Conservation (phyloP, 768 basidiomycete genomes). For the Calvatia gigantea region DNA sequence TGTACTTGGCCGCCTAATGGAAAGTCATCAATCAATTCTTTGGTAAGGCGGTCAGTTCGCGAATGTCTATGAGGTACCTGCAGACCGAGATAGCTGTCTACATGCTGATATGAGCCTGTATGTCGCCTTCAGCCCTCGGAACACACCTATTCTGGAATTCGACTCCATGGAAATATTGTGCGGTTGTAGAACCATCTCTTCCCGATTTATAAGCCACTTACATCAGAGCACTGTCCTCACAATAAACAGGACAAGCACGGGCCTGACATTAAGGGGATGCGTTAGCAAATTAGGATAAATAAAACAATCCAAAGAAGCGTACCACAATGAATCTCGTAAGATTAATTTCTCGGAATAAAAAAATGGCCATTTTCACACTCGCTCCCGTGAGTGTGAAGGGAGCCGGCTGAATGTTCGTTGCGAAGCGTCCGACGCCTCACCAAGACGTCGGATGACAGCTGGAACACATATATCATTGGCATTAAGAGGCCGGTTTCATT, state of each 20-base stretch:
- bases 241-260: background rate
- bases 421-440: background rate
- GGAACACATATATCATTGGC: background rate
- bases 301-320: background rate
- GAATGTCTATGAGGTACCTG: background rate
- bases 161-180: background rate
- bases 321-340: background rate
- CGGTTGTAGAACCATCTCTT: background rate
- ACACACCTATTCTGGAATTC: background rate
- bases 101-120: background rate
- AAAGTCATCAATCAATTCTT: background rate
- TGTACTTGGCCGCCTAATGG: background rate
- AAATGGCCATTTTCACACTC: background rate
- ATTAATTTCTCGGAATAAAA: background rate
- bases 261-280: background rate
- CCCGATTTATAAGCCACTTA: background rate
- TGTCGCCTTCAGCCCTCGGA: background rate
- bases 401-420: background rate
- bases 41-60: background rate
- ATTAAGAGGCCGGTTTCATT: conserved; percentile 3
- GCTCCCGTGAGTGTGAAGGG: background rate
- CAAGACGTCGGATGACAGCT: conserved; percentile 8
- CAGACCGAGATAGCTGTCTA: background rate
- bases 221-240: background rate
- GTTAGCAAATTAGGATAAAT: background rate